Evolutionary conservation across 352 stramenopile species (phyloP).

Genomic region (Blastocystis sp.): DNA sequence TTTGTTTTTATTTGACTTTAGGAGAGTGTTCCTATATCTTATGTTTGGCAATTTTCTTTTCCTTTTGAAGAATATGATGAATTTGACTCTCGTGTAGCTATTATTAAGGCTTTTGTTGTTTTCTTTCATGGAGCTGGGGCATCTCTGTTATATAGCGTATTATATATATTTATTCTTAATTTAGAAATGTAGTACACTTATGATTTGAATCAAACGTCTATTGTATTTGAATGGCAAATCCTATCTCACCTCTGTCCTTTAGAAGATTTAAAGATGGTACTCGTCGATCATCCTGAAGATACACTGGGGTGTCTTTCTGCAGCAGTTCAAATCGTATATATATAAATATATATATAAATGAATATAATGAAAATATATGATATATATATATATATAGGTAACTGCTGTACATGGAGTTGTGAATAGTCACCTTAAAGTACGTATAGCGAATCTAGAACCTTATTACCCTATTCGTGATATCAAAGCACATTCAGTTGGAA

Average conservation of each 20-base stretch:
- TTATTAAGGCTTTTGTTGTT: constrained; percentile 34
- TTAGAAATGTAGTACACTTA: constrained; percentile 1
- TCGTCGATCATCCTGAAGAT: constrained; percentile 34
- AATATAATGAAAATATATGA: too few relatives aligned
- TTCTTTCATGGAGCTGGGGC: constrained; percentile 11
- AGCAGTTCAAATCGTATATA: constrained; percentile 31
- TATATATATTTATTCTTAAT: neutral
- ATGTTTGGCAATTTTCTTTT: constrained; percentile 35
- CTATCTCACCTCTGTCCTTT: constrained; percentile 13
- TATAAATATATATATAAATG: too few relatives aligned
- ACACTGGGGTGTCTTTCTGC: constrained; percentile 29
- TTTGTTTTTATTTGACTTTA: too few relatives aligned
- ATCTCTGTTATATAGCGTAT: constrained; percentile 11
- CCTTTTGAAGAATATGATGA: constrained; percentile 32
- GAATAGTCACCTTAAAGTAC: constrained; percentile 29
- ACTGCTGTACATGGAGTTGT: constrained; percentile 34
- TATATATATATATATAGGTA: too few relatives aligned
- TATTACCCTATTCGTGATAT: constrained; percentile 52
- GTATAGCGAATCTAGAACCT: constrained; percentile 53
- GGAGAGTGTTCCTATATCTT: constrained; percentile 27
- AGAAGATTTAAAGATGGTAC: constrained; percentile 13
- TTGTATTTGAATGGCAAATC: constrained; percentile 9
- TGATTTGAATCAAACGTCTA: constrained; percentile 22
- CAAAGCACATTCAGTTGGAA: constrained; percentile 55
- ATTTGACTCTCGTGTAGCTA: constrained; percentile 23